These are phyloP conservation scores for Selaginella tamariscina DNA, from an alignment of 75 land plant genomes.

Conservation along the genomic window DNA sequence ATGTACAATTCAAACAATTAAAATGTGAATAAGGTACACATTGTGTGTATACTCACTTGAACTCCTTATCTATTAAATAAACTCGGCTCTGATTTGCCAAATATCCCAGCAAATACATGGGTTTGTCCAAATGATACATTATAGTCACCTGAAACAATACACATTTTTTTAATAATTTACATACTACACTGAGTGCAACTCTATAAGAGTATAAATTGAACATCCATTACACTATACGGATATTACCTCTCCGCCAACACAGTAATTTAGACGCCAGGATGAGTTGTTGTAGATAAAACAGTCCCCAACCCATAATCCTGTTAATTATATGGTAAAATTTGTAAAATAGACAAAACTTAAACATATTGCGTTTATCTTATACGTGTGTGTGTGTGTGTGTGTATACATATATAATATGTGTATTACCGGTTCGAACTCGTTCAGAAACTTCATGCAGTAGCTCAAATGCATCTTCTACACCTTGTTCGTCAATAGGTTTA, in stretches of 20 bases:
- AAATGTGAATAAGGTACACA: neutral
- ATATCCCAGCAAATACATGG: conserved; percentile 94
- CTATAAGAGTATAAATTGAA: neutral
- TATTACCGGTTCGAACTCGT: conserved; percentile 91
- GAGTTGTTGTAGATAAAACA: conserved; percentile 98
- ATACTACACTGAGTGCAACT: neutral
- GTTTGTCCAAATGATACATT: conserved; percentile 97
- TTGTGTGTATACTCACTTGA: conserved; percentile 51
- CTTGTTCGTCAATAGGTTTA: conserved; percentile 76
- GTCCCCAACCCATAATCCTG: conserved; percentile 99
- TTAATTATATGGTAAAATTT: too few relatives aligned
- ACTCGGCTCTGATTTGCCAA: conserved; percentile 91
- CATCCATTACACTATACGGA: neutral
- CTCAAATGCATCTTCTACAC: conserved; percentile 95
- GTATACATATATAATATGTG: too few relatives aligned
- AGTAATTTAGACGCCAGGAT: conserved; percentile 87
- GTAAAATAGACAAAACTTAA: too few relatives aligned
- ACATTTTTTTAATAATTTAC: neutral
- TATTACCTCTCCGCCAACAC: conserved; percentile 98
- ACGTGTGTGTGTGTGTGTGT: too few relatives aligned
- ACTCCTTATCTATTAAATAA: conserved; percentile 96
- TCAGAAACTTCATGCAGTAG: conserved; percentile 84
- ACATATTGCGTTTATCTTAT: too few relatives aligned
- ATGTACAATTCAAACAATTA: neutral
- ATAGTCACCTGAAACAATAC: conserved; percentile 63